phyloP scores from a whole-genome alignment of 2,329 filamentous ascomycete genomes.

The Talaromyces albobiverticillius region DNA sequence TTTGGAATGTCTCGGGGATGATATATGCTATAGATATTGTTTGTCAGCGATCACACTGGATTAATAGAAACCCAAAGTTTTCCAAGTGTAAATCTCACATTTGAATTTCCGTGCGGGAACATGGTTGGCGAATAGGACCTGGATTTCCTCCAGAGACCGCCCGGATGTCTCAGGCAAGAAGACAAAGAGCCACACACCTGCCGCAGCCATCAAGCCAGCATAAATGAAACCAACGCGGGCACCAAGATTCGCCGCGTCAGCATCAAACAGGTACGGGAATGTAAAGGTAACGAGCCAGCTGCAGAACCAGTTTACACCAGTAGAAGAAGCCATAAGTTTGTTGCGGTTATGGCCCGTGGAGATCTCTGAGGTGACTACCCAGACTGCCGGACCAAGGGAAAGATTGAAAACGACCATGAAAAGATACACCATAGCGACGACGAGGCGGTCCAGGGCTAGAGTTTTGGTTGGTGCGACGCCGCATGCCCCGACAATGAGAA shows the following conservation, averaged over 20 bases:
- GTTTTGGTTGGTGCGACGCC: conserved; percentile 53
- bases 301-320: conserved; percentile 89
- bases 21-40: not conserved
- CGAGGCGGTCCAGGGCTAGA: conserved; percentile 57
- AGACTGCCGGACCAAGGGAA: conserved; percentile 76
- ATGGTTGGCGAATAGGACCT: conserved; percentile 49
- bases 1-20: not conserved
- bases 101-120: not conserved
- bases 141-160: conserved; percentile 53
- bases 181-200: conserved; percentile 38
- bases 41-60: conserved; percentile 29
- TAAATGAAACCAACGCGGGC: conserved; percentile 75
- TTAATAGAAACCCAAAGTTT: too few relatives aligned
- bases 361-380: conserved; percentile 78
- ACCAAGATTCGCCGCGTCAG: conserved; percentile 39
- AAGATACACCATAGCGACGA: conserved; percentile 64
- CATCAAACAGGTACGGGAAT: conserved; percentile 67
- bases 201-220: conserved; percentile 26
- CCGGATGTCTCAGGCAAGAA: conserved; percentile 55
- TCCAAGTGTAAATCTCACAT: conserved; percentile 4
- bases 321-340: conserved; percentile 80
- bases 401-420: conserved; percentile 91
- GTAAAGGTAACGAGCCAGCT: conserved; percentile 72
- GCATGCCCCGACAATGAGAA: conserved; percentile 80
- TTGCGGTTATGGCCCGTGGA: conserved; percentile 86